Conservation (phyloP, 1,139 yeast species). For the Zhuliangozyma blackwelliae region DNA sequence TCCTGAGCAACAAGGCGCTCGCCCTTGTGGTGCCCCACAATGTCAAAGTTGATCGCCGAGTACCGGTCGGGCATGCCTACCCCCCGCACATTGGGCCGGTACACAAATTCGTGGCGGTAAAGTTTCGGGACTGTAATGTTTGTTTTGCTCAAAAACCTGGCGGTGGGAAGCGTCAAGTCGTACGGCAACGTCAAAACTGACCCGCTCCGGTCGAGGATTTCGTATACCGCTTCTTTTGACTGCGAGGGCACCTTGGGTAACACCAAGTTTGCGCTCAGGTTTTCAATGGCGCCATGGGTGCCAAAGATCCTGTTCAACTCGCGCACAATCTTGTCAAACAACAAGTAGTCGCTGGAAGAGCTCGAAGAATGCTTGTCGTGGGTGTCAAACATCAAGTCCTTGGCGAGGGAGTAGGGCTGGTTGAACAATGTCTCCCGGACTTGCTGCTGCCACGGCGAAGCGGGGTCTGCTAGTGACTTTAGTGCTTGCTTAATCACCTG, state of each 20-base stretch:
- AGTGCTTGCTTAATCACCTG: constrained; percentile 85
- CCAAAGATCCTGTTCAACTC: constrained; percentile 59
- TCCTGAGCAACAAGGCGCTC: constrained; percentile 49
- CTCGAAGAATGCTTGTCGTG: constrained; percentile 16
- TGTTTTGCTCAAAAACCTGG: constrained; percentile 69
- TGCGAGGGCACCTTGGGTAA: constrained; percentile 80
- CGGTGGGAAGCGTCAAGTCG: constrained; percentile 85
- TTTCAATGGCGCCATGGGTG: constrained; percentile 84
- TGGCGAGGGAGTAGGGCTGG: constrained; percentile 78
- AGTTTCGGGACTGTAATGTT: constrained; percentile 57
- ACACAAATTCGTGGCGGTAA: constrained; percentile 76
- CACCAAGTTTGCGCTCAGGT: constrained; percentile 47
- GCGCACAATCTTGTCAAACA: constrained; percentile 49
- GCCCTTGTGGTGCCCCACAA: constrained; percentile 48
- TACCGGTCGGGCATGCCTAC: constrained; percentile 69
- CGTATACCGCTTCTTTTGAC: constrained; percentile 61
- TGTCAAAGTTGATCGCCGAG: constrained; percentile 83
- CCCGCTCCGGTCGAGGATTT: constrained; percentile 80
- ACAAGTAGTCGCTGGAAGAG: constrained; percentile 35
- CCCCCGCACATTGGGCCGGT: constrained; percentile 53
- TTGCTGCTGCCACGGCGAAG: constrained; percentile 92
- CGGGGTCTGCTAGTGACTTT: constrained; percentile 78
- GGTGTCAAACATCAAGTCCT: constrained; percentile 72
- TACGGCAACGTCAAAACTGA: constrained; percentile 83
- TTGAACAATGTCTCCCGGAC: constrained; percentile 81